These are phyloP conservation scores for Collybia mongolica DNA, from an alignment of 768 basidiomycete genomes.

Conservation along the genomic window DNA sequence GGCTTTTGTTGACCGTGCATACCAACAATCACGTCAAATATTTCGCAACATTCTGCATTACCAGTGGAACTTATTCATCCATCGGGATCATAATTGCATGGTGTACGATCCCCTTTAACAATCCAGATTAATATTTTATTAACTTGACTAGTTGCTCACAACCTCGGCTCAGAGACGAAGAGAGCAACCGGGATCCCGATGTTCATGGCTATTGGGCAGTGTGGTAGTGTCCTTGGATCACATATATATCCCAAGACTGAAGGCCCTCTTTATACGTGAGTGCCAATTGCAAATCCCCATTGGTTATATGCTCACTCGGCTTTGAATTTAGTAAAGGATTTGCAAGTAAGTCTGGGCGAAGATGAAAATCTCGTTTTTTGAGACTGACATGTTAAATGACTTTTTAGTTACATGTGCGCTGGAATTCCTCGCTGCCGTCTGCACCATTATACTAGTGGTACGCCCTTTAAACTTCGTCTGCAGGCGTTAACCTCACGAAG, in stretches of 20 bases:
- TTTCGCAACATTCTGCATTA: slow-evolving; percentile 78
- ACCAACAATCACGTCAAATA: slow-evolving; percentile 64
- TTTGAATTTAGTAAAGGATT: slow-evolving; percentile 50
- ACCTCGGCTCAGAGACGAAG: slow-evolving; percentile 77
- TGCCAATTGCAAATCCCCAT: not conserved
- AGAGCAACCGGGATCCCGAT: slow-evolving; percentile 73
- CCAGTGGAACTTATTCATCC: slow-evolving; percentile 72
- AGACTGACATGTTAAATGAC: slow-evolving; percentile 6
- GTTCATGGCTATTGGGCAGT: slow-evolving; percentile 81
- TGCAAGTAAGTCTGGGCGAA: slow-evolving; percentile 34
- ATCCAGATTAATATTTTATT: not conserved
- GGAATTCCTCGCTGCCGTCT: slow-evolving; percentile 54
- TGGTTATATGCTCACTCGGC: not conserved
- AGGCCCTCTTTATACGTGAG: slow-evolving; percentile 66
- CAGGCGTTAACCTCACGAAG: not conserved
- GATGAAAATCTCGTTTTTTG: not conserved
- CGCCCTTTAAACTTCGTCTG: slow-evolving; percentile 8
- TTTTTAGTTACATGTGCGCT: slow-evolving; percentile 46
- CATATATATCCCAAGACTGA: slow-evolving; percentile 68
- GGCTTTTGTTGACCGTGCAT: slow-evolving; percentile 54
- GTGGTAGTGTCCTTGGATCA: slow-evolving; percentile 74
- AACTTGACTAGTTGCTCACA: slow-evolving; percentile 56
- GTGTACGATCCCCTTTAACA: slow-evolving; percentile 49
- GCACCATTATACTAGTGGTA: slow-evolving; percentile 51
- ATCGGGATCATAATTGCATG: slow-evolving; percentile 77